Evolutionary conservation across 371 early-diverging fungal species (phyloP).

Genomic region (Mucor irregularis): DNA sequence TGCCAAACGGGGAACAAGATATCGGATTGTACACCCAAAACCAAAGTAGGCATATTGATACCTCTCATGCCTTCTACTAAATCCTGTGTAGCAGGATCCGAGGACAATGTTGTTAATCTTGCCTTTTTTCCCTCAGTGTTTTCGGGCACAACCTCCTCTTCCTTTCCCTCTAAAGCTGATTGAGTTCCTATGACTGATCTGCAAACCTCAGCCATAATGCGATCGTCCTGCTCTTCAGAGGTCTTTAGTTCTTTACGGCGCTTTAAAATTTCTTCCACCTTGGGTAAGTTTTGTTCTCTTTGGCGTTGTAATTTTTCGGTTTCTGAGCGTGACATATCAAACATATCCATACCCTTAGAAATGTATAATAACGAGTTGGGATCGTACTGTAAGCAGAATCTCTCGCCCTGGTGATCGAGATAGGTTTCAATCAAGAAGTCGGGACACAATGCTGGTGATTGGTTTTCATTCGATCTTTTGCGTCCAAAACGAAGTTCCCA

Average conservation of each 20-base stretch:
- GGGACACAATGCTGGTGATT: conserved; percentile 83
- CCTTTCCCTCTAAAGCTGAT: conserved; percentile 38
- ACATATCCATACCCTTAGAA: conserved; percentile 97
- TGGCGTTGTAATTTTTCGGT: conserved; percentile 44
- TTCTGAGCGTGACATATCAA: conserved; percentile 79
- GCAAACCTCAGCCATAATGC: conserved; percentile 30
- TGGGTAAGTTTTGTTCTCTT: conserved; percentile 41
- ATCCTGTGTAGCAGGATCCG: conserved; percentile 56
- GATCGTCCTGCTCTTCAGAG: conserved; percentile 2
- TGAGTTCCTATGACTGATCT: conserved; percentile 26
- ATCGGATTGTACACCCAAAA: conserved; percentile 94
- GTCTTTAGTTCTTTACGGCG: conserved; percentile 4
- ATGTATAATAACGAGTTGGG: conserved; percentile 93
- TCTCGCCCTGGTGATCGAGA: conserved; percentile 93
- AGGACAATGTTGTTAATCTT: conserved; percentile 27
- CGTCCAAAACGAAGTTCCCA: conserved; percentile 96
- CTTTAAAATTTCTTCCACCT: conserved; percentile 29
- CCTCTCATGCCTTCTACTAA: conserved; percentile 57
- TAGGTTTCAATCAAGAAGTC: conserved; percentile 96
- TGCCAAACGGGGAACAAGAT: conserved; percentile 94
- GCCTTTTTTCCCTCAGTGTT: conserved; percentile 2
- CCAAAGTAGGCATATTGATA: conserved; percentile 76
- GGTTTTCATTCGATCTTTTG: conserved; percentile 70
- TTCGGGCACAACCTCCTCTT: background rate
- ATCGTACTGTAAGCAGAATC: conserved; percentile 91